phyloP scores from a whole-genome alignment of 495 filamentous ascomycete species.

The Glarea lozoyensis region DNA sequence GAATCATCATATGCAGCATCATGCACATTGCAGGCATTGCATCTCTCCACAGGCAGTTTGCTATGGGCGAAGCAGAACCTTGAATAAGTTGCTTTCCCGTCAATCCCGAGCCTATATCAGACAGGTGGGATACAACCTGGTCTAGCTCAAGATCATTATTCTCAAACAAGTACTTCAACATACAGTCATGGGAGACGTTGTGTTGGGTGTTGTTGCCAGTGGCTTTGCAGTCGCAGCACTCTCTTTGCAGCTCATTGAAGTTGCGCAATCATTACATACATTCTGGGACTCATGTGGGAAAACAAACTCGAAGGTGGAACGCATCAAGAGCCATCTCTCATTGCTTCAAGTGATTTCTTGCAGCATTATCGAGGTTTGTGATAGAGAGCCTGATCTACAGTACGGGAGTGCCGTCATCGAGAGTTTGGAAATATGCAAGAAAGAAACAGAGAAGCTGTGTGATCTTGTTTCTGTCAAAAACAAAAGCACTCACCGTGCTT shows the following conservation, averaged over 20 bases:
- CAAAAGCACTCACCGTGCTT: neutral
- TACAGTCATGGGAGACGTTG: neutral
- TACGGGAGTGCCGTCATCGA: neutral
- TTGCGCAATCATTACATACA: neutral
- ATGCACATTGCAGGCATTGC: no score
- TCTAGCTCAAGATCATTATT: no score
- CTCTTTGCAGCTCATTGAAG: neutral
- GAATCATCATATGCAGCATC: no score
- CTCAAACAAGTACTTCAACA: neutral
- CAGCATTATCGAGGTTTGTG: conserved; percentile 1
- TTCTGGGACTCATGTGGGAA: conserved; percentile 1
- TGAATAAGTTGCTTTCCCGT: no score
- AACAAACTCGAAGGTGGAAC: neutral
- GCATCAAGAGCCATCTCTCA: conserved; percentile 1
- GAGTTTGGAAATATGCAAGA: neutral
- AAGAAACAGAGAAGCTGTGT: neutral
- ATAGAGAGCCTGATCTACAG: neutral
- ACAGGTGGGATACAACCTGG: no score
- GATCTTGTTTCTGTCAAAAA: neutral
- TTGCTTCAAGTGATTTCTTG: neutral
- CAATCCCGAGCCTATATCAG: no score
- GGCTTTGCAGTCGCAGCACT: conserved; percentile 2
- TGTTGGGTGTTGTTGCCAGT: neutral
- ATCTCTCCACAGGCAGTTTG: no score
- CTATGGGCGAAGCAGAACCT: no score